Evolutionary conservation across 805 yeast species (phyloP).

Genomic region (Maudiozyma bulderi): DNA sequence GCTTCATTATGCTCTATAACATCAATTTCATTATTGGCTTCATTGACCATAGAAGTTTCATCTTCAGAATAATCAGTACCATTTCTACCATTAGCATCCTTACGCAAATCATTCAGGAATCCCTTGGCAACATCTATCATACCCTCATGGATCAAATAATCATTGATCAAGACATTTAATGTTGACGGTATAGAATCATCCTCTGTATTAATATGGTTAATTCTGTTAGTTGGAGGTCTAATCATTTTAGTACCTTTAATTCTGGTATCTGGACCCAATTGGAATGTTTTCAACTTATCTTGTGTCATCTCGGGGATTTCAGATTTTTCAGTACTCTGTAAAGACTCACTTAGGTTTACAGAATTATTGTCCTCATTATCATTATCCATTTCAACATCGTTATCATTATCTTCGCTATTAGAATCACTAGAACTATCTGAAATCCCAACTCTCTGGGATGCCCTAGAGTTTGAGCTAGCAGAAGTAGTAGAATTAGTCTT

Average conservation of each 20-base stretch:
- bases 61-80: constrained; percentile 2
- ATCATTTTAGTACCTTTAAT: constrained; percentile 7
- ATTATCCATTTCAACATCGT: constrained; percentile 4
- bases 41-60: constrained; percentile 8
- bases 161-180: constrained; percentile 25
- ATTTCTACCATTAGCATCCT: not conserved
- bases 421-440: constrained; percentile 19
- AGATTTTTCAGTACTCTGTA: not conserved
- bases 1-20: constrained; percentile 24
- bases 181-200: constrained; percentile 23
- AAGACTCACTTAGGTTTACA: no score
- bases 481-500: not conserved
- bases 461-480: no score
- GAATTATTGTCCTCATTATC: not conserved
- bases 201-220: constrained; percentile 17
- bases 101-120: constrained; percentile 36
- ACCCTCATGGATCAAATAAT: constrained; percentile 51
- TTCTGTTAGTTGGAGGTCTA: constrained; percentile 15
- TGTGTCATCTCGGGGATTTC: no score
- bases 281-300: constrained; percentile 1
- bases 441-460: not conserved
- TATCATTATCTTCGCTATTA: constrained; percentile 8
- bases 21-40: constrained; percentile 7
- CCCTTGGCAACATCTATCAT: constrained; percentile 44
- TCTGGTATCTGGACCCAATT: constrained; percentile 16